These are phyloP conservation scores for Saussurea involucrata DNA, from an alignment of 129 eudicot species.

Conservation along the genomic window DNA sequence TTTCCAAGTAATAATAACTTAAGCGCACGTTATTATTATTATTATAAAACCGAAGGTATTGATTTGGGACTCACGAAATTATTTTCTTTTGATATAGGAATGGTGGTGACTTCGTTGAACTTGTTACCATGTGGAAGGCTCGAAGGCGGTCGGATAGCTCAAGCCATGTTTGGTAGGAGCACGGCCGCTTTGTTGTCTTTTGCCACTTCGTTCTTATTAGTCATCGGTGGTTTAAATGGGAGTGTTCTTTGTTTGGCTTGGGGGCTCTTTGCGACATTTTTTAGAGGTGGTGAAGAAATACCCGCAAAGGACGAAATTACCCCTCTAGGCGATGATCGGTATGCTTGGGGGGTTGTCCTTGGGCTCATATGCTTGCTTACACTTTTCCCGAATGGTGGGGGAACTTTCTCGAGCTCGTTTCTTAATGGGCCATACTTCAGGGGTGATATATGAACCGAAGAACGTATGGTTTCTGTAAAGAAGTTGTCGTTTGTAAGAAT, in stretches of 20 bases:
- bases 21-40: neutral
- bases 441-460: slow-evolving; percentile 49
- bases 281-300: slow-evolving; percentile 93
- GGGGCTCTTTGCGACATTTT: slow-evolving; percentile 90
- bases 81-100: slow-evolving; percentile 37
- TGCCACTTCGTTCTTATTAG: slow-evolving; percentile 60
- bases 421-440: slow-evolving; percentile 72
- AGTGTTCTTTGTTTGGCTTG: slow-evolving; percentile 87
- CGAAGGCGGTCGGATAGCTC: slow-evolving; percentile 96
- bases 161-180: slow-evolving; percentile 91
- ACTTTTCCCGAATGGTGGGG: slow-evolving; percentile 91
- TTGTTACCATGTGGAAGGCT: slow-evolving; percentile 90
- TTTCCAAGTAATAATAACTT: neutral
- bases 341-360: slow-evolving; percentile 84
- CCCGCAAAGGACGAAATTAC: slow-evolving; percentile 95
- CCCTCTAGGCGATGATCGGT: slow-evolving; percentile 79
- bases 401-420: slow-evolving; percentile 80
- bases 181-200: slow-evolving; percentile 61
- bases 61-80: neutral
- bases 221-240: slow-evolving; percentile 84
- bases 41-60: neutral
- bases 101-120: slow-evolving; percentile 96
- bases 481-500: neutral
- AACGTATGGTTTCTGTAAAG: neutral
- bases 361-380: slow-evolving; percentile 84